These are phyloP conservation scores for Entamoeba dispar DNA, from an alignment of 208 protist genomes.

Conservation along the genomic window DNA sequence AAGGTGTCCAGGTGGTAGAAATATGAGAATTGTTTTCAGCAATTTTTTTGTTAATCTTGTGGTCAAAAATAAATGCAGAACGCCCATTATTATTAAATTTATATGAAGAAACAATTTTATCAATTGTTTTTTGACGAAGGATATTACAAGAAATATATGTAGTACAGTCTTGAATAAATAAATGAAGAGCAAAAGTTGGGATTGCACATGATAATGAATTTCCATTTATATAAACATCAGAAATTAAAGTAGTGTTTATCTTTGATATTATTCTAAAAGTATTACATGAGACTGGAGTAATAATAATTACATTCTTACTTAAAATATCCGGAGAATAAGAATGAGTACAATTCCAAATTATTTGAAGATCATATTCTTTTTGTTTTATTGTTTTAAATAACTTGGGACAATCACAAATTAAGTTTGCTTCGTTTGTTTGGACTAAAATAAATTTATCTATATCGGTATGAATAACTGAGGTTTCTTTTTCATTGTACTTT, in stretches of 20 bases:
- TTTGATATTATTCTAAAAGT: background rate
- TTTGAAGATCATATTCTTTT: background rate
- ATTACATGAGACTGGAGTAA: background rate
- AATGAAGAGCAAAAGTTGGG: background rate
- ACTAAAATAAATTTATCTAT: background rate
- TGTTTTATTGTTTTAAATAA: background rate
- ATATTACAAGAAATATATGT: background rate
- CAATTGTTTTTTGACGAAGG: background rate
- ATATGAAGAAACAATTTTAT: background rate
- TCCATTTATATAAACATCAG: background rate
- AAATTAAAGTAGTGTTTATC: background rate
- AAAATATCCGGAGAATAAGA: background rate
- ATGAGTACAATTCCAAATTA: background rate
- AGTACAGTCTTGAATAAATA: background rate
- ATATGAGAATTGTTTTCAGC: background rate
- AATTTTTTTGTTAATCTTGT: background rate
- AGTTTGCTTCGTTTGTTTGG: background rate
- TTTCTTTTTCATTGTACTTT: background rate
- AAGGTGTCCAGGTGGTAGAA: background rate
- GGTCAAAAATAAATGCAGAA: background rate
- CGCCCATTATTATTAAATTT: background rate
- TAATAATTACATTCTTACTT: background rate
- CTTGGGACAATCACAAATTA: background rate
- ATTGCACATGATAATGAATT: background rate
- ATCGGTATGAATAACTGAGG: background rate